Evolutionary conservation across 331 rosid species (phyloP), one percentile per base, ranked within the genome.

Genomic region (Quercus tomentella): DNA sequence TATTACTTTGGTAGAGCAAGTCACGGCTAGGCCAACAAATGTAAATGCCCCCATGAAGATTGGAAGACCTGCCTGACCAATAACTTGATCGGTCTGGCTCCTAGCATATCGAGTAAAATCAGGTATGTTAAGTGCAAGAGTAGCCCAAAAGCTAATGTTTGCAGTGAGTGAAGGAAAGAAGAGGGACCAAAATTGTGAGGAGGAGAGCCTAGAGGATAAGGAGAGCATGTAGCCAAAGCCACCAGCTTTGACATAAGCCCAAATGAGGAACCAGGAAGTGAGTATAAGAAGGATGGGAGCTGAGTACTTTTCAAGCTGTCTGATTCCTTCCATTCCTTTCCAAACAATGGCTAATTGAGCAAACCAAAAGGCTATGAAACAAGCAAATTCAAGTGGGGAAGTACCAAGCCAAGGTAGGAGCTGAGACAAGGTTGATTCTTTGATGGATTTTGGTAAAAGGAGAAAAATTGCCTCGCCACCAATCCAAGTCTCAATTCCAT

Each of bases 401-500:
- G 98, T 90, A 1, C 97, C 97, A 28, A 92, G 88, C 97, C 96
- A 89, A 41, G 96, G 93, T 3, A 87, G 67, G 43, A 81, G 1
- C 0, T 66, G 43, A 0, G 97, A 83, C 1, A 86, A 20, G 2
- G 89, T 57, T 4, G 92, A 75, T 31, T 62, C 28, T 66, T 85
- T 89, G 0, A 90, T n/a, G 70, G 83, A 75, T 18, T 84, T 76
- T 23, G 97, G 97, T 16, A 92, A n/a, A 14, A 94, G 91, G 63
- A 94, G 84, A 74, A 84, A 94, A 43, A 94, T 89, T 1, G 97
- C 96, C 30, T 90, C 93, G 1, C 98, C 97, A 22, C 94, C 94
- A 10, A 94, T 92, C 98, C 98, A 92, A 1, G 97, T 86, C 75
- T 94, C 98, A 77, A 94, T 94, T 3, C 98, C 98, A 77, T 92